Base-by-base conservation (phyloP, 2,329 filamentous ascomycete species). In the Ascocoryne sarcoides region DNA sequence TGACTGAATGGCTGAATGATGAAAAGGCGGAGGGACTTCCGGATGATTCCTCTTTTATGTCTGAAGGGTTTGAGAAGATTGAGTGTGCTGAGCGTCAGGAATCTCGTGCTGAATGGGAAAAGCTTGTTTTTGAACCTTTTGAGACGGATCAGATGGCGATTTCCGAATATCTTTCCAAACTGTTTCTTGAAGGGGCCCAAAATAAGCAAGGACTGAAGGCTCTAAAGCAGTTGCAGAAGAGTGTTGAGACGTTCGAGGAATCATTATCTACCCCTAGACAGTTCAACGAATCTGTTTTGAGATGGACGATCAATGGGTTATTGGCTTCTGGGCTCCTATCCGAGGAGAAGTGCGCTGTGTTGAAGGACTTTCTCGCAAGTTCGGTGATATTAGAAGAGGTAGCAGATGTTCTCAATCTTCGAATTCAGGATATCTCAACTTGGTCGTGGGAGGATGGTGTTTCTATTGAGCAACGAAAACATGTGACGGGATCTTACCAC, bases 401-500 rank as follows among this genome's bases (percentile, higher is more conserved):
- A 10, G 66, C 66, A 3, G 73, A 76, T 54, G 72, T 77, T 10
- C 58, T 78, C 32, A 76, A 75, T 43, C 71, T 76, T 65, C 65
- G 72, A 17, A 64, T 76, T 36, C 60, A 66, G 1, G 63, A 67
- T 4, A 55, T 78, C 2, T 63, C 69, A 15, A 66, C 58, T 17
- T 78, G 73, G 74, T 53, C 59, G 10, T 78, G 73, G 72, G 62
- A 64, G 4, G 56, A 57, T 4, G 60, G 60, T 2, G 60, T 76
- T 3, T 58, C 66, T 1, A 50, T 76, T 4, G 63, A 72, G 35
- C 68, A 71, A 62, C 64, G 72, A 26, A 64, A 69, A 16, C 70
- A 75, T 39, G 54, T 76, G n/a, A 76, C 73, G 45, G 71, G 72
- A 2, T 71, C 71, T 42, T 78, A 77, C 51, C 65, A 74, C 3